Conservation (phyloP, 176 grass and related monocot species). For the Oryza officinalis region DNA sequence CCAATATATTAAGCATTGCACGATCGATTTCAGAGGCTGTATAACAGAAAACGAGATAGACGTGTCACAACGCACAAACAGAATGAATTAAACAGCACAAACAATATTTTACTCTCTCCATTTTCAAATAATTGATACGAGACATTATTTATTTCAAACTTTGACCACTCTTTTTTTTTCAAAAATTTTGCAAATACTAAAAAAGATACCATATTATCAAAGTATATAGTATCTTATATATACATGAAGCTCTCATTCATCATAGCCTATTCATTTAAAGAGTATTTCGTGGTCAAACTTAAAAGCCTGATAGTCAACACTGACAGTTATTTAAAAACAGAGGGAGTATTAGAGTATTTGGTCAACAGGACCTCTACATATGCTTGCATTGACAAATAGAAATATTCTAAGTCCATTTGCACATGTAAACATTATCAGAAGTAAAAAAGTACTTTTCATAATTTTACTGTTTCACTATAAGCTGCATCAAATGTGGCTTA, state of each 20-base stretch:
- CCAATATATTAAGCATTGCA: constrained; percentile 63
- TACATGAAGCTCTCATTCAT: no score
- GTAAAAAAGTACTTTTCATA: background rate
- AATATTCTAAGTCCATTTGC: background rate
- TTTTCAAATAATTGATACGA: no score
- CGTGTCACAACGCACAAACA: background rate
- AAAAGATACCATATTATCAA: no score
- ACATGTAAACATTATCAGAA: background rate
- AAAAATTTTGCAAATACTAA: no score
- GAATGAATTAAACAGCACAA: constrained; percentile 1
- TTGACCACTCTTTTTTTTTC: no score
- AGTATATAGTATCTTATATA: no score
- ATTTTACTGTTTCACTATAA: background rate
- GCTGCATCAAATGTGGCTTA: background rate
- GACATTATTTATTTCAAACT: no score
- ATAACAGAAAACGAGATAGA: constrained; percentile 19
- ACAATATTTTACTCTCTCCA: background rate
- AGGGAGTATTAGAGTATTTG: background rate
- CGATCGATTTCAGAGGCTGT: constrained; percentile 66
- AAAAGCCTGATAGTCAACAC: no score
- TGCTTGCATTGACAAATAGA: background rate
- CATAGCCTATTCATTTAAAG: no score
- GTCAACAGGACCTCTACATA: constrained; percentile 1
- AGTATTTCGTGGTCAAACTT: no score
- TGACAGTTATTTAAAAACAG: no score